Conservation (phyloP, 192 early-diverging fungal species). For the Pecoramyces ruminantium region DNA sequence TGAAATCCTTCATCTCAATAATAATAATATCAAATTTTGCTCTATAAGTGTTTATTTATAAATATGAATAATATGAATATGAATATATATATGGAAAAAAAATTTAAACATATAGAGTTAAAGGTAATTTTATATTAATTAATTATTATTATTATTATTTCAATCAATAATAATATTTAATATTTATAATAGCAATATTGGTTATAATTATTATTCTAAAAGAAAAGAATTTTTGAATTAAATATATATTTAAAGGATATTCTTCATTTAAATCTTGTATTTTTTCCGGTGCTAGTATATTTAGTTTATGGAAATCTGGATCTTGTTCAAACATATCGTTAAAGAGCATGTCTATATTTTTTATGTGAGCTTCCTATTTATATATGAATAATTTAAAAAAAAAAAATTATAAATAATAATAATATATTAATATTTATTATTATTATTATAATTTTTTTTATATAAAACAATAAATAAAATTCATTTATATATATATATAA, state of each 20-base stretch:
- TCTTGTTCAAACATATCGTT: conserved; percentile 31
- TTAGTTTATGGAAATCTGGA: conserved; percentile 24
- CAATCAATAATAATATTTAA: no score
- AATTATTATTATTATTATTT: no score
- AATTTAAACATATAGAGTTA: no score
- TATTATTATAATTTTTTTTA: no score
- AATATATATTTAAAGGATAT: conserved; percentile 3
- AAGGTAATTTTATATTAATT: no score
- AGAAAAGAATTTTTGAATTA: background rate
- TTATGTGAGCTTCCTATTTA: conserved; percentile 27
- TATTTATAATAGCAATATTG: no score
- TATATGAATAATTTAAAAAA: background rate
- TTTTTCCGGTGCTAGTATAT: conserved; percentile 15
- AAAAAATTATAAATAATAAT: background rate
- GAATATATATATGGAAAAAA: no score
- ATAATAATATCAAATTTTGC: conserved; percentile 37
- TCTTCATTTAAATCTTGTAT: conserved; percentile 28
- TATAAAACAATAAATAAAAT: no score
- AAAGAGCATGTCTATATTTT: conserved; percentile 30
- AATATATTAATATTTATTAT: background rate
- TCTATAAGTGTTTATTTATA: background rate
- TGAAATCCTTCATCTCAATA: conserved; percentile 27
- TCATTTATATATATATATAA: no score
- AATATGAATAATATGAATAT: background rate
- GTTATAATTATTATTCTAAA: no score